Percentiles rank a stretch among this genome's conserved stretches.
Conservation (phyloP, 352 stramenopile species). For the Plasmopara muralis region DNA sequence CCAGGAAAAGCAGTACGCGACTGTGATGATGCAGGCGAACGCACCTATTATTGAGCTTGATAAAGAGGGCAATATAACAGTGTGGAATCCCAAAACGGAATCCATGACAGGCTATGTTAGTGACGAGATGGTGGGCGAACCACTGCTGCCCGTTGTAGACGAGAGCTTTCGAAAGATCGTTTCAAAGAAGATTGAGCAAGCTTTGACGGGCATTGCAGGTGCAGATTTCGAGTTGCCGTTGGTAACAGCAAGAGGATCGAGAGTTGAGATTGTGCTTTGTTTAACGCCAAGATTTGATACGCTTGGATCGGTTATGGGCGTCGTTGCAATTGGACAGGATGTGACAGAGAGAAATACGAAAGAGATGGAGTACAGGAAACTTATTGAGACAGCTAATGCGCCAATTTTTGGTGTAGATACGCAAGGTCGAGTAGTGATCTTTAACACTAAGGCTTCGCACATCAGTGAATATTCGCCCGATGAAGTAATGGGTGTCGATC, state of each 20-base stretch:
- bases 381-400: slow-evolving; percentile 89
- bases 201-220: slow-evolving; percentile 37
- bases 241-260: slow-evolving; percentile 37
- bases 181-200: slow-evolving; percentile 43
- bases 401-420: slow-evolving; percentile 80
- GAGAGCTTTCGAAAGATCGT: slow-evolving; percentile 41
- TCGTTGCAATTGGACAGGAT: slow-evolving; percentile 61
- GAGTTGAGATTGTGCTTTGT: slow-evolving; percentile 51
- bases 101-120: slow-evolving; percentile 48
- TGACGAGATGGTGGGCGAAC: slow-evolving; percentile 43
- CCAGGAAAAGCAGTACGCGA: slow-evolving; percentile 53
- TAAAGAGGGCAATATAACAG: slow-evolving; percentile 57
- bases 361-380: slow-evolving; percentile 62
- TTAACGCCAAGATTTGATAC: slow-evolving; percentile 48
- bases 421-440: slow-evolving; percentile 49
- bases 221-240: slow-evolving; percentile 49
- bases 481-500: slow-evolving; percentile 76
- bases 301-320: slow-evolving; percentile 31
- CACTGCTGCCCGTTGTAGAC: slow-evolving; percentile 45
- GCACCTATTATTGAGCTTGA: slow-evolving; percentile 76
- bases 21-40: slow-evolving; percentile 74
- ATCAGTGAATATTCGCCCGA: slow-evolving; percentile 71
- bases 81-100: slow-evolving; percentile 59
- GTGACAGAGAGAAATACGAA: slow-evolving; percentile 64
- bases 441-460: slow-evolving; percentile 76